Conservation (phyloP, 495 filamentous ascomycete genomes). For the Glonium stellatum region DNA sequence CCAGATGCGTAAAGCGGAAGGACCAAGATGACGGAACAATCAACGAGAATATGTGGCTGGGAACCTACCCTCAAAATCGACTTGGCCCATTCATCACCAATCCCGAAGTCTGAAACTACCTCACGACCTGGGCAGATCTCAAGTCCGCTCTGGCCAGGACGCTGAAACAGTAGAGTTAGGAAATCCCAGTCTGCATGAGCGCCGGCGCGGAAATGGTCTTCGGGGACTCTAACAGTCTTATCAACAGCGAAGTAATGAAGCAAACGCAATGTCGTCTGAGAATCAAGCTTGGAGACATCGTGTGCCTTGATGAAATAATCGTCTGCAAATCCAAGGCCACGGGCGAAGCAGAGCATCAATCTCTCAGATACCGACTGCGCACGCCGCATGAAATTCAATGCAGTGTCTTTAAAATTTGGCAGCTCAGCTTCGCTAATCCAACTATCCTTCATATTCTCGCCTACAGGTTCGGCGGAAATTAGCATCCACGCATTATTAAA, state of each 20-base stretch:
- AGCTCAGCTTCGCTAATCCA: slow-evolving; percentile 49
- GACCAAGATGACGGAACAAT: too few species aligned
- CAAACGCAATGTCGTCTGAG: slow-evolving; percentile 51
- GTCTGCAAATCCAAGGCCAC: slow-evolving; percentile 48
- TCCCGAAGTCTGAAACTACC: slow-evolving; percentile 51
- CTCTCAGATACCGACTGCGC: slow-evolving; percentile 48
- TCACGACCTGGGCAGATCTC: slow-evolving; percentile 64
- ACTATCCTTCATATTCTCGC: slow-evolving; percentile 40
- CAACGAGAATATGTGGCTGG: too few species aligned
- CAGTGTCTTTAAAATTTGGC: slow-evolving; percentile 43
- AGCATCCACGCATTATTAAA: slow-evolving; percentile 1
- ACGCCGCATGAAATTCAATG: slow-evolving; percentile 48
- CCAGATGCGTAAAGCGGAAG: too few species aligned
- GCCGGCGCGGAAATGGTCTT: slow-evolving; percentile 55
- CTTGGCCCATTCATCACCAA: slow-evolving; percentile 55
- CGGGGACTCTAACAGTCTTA: slow-evolving; percentile 31
- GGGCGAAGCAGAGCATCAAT: slow-evolving; percentile 55
- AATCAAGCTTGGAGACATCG: slow-evolving; percentile 42
- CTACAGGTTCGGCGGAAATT: not conserved
- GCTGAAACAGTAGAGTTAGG: slow-evolving; percentile 60
- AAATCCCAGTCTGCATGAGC: slow-evolving; percentile 61
- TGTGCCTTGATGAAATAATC: slow-evolving; percentile 54
- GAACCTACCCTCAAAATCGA: slow-evolving; percentile 40
- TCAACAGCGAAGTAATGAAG: slow-evolving; percentile 49
- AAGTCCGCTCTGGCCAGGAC: slow-evolving; percentile 53